Evolutionary conservation across 2,329 filamentous ascomycete genomes (phyloP).

Genomic region (Colletotrichum sp.): DNA sequence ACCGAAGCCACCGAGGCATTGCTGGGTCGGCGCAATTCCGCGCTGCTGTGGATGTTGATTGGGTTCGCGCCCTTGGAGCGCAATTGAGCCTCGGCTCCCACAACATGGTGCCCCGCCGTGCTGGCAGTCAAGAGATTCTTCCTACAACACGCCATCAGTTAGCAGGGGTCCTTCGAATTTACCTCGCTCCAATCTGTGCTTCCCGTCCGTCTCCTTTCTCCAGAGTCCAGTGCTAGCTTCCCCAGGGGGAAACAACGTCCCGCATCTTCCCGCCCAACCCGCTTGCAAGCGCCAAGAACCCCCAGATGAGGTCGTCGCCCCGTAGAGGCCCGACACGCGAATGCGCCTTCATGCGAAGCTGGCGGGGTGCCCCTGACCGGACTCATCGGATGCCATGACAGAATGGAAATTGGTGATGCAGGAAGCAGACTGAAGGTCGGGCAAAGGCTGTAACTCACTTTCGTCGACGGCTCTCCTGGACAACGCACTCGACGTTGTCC

Average conservation of each 20-base stretch:
- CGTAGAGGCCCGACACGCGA: background rate
- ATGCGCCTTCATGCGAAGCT: background rate
- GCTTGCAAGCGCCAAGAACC: background rate
- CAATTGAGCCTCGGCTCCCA: conserved; percentile 50
- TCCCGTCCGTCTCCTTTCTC: background rate
- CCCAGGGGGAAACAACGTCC: background rate
- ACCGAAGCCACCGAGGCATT: conserved; percentile 28
- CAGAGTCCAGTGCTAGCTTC: background rate
- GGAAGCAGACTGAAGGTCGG: background rate
- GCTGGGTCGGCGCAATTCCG: conserved; percentile 43
- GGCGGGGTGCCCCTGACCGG: background rate
- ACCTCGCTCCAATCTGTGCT: background rate
- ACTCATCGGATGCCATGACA: background rate
- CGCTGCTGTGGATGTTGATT: conserved; percentile 38
- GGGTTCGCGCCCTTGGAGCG: conserved; percentile 40
- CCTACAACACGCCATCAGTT: conserved; percentile 30
- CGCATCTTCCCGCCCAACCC: background rate
- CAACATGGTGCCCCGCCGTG: conserved; percentile 33
- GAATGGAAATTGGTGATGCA: background rate
- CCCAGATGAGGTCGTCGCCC: background rate
- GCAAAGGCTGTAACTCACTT: conserved; percentile 63
- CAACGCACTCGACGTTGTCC: conserved; percentile 78
- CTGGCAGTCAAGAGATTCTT: conserved; percentile 48
- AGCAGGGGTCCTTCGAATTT: background rate
- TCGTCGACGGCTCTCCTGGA: conserved; percentile 83